Percentiles rank a stretch among this genome's conserved stretches.
phyloP scores from a whole-genome alignment of 805 yeast species.

The Teunomyces stri region DNA sequence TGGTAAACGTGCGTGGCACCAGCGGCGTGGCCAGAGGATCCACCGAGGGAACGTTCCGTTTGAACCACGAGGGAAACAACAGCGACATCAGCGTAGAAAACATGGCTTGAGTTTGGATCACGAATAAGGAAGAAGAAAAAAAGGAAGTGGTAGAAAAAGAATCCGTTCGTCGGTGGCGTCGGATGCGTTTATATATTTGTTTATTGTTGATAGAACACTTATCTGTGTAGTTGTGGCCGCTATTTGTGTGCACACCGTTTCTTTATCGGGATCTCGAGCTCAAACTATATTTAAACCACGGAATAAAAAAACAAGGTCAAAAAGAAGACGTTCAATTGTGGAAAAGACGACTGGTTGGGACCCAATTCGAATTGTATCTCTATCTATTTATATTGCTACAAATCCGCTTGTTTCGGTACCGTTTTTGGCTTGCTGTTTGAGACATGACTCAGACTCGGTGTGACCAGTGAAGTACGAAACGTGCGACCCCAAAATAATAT shows the following conservation, averaged over 20 bases:
- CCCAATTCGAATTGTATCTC: too few species aligned
- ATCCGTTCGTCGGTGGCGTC: background rate
- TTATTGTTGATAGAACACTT: constrained; percentile 4
- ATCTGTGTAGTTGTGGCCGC: constrained; percentile 7
- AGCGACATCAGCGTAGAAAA: constrained; percentile 10
- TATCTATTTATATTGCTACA: background rate
- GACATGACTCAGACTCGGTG: too few species aligned
- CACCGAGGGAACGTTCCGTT: constrained; percentile 6
- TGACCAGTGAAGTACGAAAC: too few species aligned
- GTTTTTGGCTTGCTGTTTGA: too few species aligned
- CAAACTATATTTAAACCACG: background rate
- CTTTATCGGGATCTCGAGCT: constrained; percentile 3
- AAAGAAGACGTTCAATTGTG: background rate
- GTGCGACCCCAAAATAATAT: too few species aligned
- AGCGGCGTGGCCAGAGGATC: constrained; percentile 6
- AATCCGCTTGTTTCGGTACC: too few species aligned
- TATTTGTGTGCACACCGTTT: background rate
- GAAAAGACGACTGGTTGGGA: too few species aligned
- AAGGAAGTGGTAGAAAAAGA: background rate
- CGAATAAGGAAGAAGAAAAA: background rate
- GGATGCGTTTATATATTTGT: constrained; percentile 6
- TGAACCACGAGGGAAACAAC: constrained; percentile 13
- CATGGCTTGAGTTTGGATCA: constrained; percentile 6
- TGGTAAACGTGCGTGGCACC: constrained; percentile 28
- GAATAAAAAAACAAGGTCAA: background rate